These are phyloP conservation scores for Achaetomiella virescens DNA, from an alignment of 495 filamentous ascomycete species.

Conservation along the genomic window DNA sequence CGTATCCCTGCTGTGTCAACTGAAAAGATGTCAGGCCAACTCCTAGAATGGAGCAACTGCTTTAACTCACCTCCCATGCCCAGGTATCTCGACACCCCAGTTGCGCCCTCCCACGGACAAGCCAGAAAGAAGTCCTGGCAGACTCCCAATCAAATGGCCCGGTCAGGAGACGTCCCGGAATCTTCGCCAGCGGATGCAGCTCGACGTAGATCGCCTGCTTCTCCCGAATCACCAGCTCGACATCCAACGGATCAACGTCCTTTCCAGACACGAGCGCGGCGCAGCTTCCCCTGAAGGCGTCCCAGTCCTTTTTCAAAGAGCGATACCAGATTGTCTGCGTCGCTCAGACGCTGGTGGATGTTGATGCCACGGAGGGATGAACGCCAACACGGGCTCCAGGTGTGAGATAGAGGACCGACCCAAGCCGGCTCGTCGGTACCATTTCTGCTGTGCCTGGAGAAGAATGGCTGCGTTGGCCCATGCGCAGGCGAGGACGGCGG, in stretches of 20 bases:
- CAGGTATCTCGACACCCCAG: constrained; percentile 23
- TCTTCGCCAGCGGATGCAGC: constrained; percentile 24
- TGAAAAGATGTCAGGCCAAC: background rate
- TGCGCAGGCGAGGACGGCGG: constrained; percentile 23
- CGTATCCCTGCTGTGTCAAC: constrained; percentile 17
- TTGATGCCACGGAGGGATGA: too few relatives aligned
- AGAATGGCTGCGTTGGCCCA: constrained; percentile 30
- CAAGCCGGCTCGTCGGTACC: constrained; percentile 18
- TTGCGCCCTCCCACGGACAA: constrained; percentile 27
- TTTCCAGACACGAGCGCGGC: background rate
- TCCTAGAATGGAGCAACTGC: too few relatives aligned
- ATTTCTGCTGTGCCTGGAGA: constrained; percentile 25
- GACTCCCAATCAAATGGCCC: constrained; percentile 23
- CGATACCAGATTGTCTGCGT: background rate
- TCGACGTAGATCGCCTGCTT: constrained; percentile 14
- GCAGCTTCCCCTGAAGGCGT: background rate
- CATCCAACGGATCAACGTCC: background rate
- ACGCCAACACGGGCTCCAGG: background rate
- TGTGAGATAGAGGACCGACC: background rate
- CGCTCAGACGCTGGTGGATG: too few relatives aligned
- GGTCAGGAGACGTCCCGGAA: constrained; percentile 30
- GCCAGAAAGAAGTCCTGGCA: constrained; percentile 34
- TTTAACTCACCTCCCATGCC: constrained; percentile 35
- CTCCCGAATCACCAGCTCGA: too few relatives aligned
- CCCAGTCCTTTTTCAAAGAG: constrained; percentile 20